A percentile compares a stretch with the other conserved stretches of the same genome.
Conservation (phyloP, 2,329 filamentous ascomycete genomes). For the Hypoxylon sp. region DNA sequence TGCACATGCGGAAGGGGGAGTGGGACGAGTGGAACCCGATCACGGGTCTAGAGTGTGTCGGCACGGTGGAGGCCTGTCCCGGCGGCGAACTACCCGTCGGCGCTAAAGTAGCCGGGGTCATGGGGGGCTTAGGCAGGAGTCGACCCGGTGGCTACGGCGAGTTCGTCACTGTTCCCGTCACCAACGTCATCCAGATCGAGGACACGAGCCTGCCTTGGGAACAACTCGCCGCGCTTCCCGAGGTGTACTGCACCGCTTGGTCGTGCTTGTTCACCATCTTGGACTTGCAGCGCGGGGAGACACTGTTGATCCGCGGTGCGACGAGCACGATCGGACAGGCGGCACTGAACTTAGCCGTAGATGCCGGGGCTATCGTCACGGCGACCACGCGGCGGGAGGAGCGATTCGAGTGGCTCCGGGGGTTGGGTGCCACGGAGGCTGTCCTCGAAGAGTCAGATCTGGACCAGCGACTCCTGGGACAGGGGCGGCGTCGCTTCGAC, state of each 20-base stretch:
- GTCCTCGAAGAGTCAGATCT: slow-evolving; percentile 25
- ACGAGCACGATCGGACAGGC: slow-evolving; percentile 60
- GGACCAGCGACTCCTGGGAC: slow-evolving; percentile 6
- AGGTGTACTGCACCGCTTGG: slow-evolving; percentile 59
- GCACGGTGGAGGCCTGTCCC: slow-evolving; percentile 57
- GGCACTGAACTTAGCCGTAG: slow-evolving; percentile 52
- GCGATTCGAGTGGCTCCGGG: slow-evolving; percentile 41
- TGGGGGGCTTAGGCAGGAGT: slow-evolving; percentile 61
- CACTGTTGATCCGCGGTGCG: slow-evolving; percentile 59
- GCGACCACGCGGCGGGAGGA: slow-evolving; percentile 57
- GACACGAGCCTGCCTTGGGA: slow-evolving; percentile 56
- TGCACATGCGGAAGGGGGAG: slow-evolving; percentile 62
- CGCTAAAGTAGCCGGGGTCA: slow-evolving; percentile 56
- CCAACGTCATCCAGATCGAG: slow-evolving; percentile 54
- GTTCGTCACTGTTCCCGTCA: slow-evolving; percentile 54
- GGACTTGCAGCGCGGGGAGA: slow-evolving; percentile 55
- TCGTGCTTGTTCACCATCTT: slow-evolving; percentile 58
- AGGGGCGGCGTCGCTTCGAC: slow-evolving; percentile 53
- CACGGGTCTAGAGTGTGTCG: slow-evolving; percentile 61
- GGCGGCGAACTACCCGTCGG: slow-evolving; percentile 52
- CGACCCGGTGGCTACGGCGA: slow-evolving; percentile 59
- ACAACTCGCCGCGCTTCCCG: slow-evolving; percentile 59
- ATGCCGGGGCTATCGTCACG: slow-evolving; percentile 56
- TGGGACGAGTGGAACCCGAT: slow-evolving; percentile 59
- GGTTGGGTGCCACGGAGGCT: slow-evolving; percentile 31